Base-by-base conservation (phyloP, 495 filamentous ascomycete species). In the Xylaria telfairii region DNA sequence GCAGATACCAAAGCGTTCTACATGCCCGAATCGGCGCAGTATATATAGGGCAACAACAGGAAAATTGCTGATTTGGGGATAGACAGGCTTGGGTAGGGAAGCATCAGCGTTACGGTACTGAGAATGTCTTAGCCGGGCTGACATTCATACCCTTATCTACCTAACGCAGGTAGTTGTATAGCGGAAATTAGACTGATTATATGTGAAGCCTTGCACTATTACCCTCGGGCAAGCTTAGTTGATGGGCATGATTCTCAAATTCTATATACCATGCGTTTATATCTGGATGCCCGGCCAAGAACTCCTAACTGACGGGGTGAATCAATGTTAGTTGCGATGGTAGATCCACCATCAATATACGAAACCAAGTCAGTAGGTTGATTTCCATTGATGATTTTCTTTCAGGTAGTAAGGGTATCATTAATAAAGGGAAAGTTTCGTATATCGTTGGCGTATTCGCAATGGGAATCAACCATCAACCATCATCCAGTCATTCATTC, bases 341-440 rank as follows among this genome's bases (percentile, higher is more conserved):
- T 34, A 57, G 17, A 9, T 1, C n/a, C 49, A 15, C 13, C 21
- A 53, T 53, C 12, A 53, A 41, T 41, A 10, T 34, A 10, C 30
- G 34, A 21, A 9, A 7, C 26, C 12, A 42, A 24, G 21, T 39
- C 59, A 37, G 37, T 15, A 61, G 59, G 21, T 26, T n/a, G 21
- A 15, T 30, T 28, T 46, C 24, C 13, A 32, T 41, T 28, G 32
- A 17, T 13, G 28, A n/a, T 19, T 65, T 49, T 17, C 26, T 8
- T 51, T 65, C 15, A 65, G 28, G 28, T 30, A 51, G 17, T 37
- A 65, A 49, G 62, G 62, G 62, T 65, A 65, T 65, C 62, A 65
- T 65, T 30, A 0, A 30, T 7, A 65, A 65, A 37, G 41, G 4
- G 13, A 51, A 44, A 44, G 44, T 0, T 65, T 47, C 62, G n/a